phyloP scores from a whole-genome alignment of 495 filamentous ascomycete species.

The Penicillium coffeae region DNA sequence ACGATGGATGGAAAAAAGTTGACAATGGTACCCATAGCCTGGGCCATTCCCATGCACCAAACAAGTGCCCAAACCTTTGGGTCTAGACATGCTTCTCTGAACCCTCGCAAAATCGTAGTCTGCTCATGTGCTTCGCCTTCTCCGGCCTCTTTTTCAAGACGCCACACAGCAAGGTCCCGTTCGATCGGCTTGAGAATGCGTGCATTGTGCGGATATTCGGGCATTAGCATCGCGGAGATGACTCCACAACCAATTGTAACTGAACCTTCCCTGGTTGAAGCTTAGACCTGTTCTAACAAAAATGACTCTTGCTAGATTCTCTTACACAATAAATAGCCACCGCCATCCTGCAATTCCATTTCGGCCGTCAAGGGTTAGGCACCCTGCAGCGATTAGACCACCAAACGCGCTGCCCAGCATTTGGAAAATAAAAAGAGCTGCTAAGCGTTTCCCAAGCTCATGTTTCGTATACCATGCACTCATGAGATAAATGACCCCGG shows the following conservation, averaged over 20 bases:
- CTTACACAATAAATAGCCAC: background rate
- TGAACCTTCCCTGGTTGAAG: background rate
- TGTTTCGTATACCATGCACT: background rate
- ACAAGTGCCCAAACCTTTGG: constrained; percentile 1
- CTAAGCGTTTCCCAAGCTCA: background rate
- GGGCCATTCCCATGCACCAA: background rate
- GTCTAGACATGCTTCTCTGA: too few relatives aligned
- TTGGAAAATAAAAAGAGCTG: background rate
- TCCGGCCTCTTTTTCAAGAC: background rate
- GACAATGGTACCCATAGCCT: background rate
- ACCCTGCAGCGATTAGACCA: background rate
- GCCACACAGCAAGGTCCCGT: background rate
- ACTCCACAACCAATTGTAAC: background rate
- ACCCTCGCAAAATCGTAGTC: background rate
- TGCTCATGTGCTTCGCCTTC: background rate
- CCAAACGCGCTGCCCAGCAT: background rate
- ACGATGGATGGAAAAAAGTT: background rate
- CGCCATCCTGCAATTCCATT: background rate
- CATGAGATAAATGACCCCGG: background rate
- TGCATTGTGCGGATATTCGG: background rate
- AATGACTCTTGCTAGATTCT: background rate
- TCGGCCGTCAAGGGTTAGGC: background rate
- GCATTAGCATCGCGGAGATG: background rate
- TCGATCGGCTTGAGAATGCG: background rate
- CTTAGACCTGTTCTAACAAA: background rate